phyloP scores from a whole-genome alignment of 2,329 filamentous ascomycete species.

The Alternaria novae-zelandiae region DNA sequence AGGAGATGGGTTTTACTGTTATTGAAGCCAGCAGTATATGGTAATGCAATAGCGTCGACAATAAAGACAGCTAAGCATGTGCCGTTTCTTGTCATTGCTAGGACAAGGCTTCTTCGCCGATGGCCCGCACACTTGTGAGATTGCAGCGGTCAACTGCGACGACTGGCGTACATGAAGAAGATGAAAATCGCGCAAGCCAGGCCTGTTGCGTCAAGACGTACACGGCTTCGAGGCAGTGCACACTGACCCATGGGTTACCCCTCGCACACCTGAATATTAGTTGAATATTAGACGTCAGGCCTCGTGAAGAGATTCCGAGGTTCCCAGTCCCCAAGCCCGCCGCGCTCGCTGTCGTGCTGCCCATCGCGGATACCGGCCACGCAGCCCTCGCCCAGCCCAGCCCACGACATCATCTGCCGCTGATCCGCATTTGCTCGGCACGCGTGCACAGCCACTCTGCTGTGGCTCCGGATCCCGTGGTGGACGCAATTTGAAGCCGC shows the following conservation, averaged over 20 bases:
- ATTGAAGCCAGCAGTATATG: no score
- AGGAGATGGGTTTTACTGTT: no score
- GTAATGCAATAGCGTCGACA: no score
- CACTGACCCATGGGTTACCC: slow-evolving; percentile 8
- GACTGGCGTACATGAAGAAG: slow-evolving; percentile 14
- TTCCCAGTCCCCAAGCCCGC: not conserved
- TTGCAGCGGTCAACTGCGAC: slow-evolving; percentile 14
- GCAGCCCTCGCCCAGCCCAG: not conserved
- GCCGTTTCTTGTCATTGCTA: slow-evolving; percentile 1
- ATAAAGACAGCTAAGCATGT: not conserved
- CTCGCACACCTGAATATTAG: slow-evolving; percentile 14
- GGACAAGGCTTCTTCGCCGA: not conserved
- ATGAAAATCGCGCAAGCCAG: slow-evolving; percentile 19
- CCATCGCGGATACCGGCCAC: slow-evolving; percentile 4
- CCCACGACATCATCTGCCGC: slow-evolving; percentile 10
- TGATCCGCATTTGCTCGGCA: slow-evolving; percentile 4
- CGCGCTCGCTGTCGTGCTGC: slow-evolving; percentile 3
- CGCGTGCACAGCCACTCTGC: slow-evolving; percentile 11
- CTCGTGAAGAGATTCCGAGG: not conserved
- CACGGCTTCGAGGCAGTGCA: slow-evolving; percentile 14
- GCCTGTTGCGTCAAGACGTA: slow-evolving; percentile 14
- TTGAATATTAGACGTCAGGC: slow-evolving; percentile 6
- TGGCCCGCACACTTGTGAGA: not conserved
- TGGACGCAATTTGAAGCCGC: slow-evolving; percentile 4
- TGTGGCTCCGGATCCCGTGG: slow-evolving; percentile 10